Conservation (phyloP, 345 rosid genomes). For the Syzygium grande region DNA sequence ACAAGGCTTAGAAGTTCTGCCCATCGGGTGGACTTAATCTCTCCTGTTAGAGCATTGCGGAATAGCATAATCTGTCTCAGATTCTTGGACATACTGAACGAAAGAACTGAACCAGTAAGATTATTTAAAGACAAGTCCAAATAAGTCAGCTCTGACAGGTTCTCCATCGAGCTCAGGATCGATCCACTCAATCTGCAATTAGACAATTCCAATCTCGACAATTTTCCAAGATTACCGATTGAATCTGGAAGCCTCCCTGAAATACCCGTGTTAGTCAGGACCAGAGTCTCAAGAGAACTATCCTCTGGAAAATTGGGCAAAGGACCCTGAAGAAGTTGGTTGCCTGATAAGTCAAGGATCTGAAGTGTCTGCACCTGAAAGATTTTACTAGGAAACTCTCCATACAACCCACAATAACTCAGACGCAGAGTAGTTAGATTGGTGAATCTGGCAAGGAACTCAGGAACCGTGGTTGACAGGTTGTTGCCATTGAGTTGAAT, state of each 20-base stretch:
- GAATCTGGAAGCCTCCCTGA: constrained; percentile 25
- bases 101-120: constrained; percentile 25
- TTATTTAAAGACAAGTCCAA: constrained; percentile 20
- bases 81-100: constrained; percentile 2
- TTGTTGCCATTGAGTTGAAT: constrained; percentile 13
- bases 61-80: constrained; percentile 9
- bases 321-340: constrained; percentile 10
- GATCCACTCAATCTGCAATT: constrained; percentile 12
- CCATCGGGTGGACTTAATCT: constrained; percentile 16
- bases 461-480: constrained; percentile 9
- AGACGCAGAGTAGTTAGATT: constrained; percentile 17
- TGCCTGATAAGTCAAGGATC: constrained; percentile 8
- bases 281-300: constrained; percentile 11
- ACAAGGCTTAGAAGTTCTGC: constrained; percentile 12
- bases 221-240: constrained; percentile 4
- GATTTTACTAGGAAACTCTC: constrained; percentile 16
- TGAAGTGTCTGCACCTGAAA: constrained; percentile 10
- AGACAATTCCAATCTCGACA: constrained; percentile 7
- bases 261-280: constrained; percentile 7
- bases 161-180: constrained; percentile 11
- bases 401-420: background rate
- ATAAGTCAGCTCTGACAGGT: constrained; percentile 10
- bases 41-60: constrained; percentile 16
- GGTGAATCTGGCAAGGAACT: constrained; percentile 13
- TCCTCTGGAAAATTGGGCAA: background rate